phyloP scores from a whole-genome alignment of 495 filamentous ascomycete genomes.

The Trichocladium uniseriatum region DNA sequence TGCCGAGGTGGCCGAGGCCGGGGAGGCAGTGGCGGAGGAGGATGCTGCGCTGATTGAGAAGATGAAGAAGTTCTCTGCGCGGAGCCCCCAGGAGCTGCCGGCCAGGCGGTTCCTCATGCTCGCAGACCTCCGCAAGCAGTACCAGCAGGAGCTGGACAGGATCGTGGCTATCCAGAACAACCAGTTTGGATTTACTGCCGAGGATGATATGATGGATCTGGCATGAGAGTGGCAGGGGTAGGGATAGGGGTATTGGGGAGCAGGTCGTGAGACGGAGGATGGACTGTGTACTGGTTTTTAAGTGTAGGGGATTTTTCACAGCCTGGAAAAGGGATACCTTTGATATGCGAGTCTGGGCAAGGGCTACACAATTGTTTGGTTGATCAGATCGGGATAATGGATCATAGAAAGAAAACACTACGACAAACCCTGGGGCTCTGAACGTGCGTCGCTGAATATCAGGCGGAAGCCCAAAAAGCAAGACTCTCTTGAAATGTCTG shows the following conservation, averaged over 20 bases:
- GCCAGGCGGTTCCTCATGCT: constrained; percentile 64
- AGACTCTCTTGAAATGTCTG: constrained; percentile 1
- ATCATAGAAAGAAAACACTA: neutral
- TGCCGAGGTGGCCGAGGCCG: neutral
- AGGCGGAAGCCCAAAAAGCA: neutral
- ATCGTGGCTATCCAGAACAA: constrained; percentile 52
- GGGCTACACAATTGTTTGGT: neutral
- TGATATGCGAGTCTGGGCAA: neutral
- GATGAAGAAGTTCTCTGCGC: constrained; percentile 14
- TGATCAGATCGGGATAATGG: neutral
- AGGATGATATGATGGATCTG: constrained; percentile 43
- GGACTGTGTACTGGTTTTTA: neutral
- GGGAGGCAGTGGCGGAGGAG: constrained; percentile 17
- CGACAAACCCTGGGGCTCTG: neutral
- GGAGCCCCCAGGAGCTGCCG: constrained; percentile 3
- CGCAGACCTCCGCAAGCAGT: constrained; percentile 72
- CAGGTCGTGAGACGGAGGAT: neutral
- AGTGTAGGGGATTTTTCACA: neutral
- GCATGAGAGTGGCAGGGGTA: no score
- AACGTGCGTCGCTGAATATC: neutral
- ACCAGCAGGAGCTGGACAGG: constrained; percentile 78
- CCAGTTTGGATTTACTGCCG: constrained; percentile 44
- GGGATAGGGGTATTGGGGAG: neutral
- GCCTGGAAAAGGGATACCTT: constrained; percentile 4
- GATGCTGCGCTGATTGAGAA: constrained; percentile 15